A percentile compares a stretch with the other conserved stretches of the same genome.
Evolutionary conservation across 176 grass and related monocot species (phyloP).

Genomic region (Neostapfia colusana): DNA sequence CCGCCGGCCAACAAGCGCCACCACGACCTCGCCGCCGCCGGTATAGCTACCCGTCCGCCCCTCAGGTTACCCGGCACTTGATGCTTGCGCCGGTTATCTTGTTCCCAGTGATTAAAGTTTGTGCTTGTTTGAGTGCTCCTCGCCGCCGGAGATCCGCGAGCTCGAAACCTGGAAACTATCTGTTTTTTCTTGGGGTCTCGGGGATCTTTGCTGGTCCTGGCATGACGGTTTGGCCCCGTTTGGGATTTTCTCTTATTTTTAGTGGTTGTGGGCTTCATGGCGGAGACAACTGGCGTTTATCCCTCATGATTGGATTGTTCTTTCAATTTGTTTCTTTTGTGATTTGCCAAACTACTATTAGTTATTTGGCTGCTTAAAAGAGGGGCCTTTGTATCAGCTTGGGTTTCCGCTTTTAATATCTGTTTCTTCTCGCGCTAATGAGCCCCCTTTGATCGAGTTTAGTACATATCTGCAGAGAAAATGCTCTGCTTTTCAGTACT

Average conservation of each 20-base stretch:
- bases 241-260: neutral
- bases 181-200: slow-evolving; percentile 1
- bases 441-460: slow-evolving; percentile 25
- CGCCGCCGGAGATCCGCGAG: neutral
- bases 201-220: slow-evolving; percentile 19
- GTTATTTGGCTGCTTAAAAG: neutral
- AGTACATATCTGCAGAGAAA: slow-evolving; percentile 7
- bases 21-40: neutral
- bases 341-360: neutral
- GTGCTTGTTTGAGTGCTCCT: neutral
- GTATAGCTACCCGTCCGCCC: neutral
- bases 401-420: slow-evolving; percentile 14
- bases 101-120: neutral
- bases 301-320: slow-evolving; percentile 17
- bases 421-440: neutral
- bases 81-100: neutral
- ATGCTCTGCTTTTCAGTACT: slow-evolving; percentile 25
- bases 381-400: neutral
- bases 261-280: slow-evolving; percentile 23
- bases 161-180: neutral
- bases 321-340: neutral
- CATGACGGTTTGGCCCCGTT: neutral
- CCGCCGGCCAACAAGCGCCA: neutral
- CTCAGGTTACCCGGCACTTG: neutral
- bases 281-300: slow-evolving; percentile 16